phyloP scores from a whole-genome alignment of 108 stramenopile genomes.

The Schizochytrium sp. region DNA sequence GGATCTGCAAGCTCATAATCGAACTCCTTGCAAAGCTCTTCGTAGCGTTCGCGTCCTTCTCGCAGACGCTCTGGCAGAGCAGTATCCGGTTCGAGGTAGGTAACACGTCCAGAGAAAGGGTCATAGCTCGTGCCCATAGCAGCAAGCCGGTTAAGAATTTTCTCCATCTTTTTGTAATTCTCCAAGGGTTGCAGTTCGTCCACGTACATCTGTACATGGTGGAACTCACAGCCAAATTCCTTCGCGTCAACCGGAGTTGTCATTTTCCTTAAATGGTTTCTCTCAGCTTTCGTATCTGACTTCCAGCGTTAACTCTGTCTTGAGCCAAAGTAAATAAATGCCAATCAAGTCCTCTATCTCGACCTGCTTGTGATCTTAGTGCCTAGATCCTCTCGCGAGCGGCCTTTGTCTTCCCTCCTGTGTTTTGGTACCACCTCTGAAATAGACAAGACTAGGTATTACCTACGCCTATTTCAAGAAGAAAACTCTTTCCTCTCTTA shows the following conservation, averaged over 20 bases:
- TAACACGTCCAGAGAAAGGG: slow-evolving; percentile 41
- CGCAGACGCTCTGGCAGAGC: slow-evolving; percentile 13
- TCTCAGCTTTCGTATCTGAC: not conserved
- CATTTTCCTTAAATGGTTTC: not conserved
- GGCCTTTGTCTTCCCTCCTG: too few relatives aligned
- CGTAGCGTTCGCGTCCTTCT: slow-evolving; percentile 13
- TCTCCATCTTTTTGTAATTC: slow-evolving; percentile 34
- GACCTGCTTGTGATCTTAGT: too few relatives aligned
- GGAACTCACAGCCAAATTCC: slow-evolving; percentile 32
- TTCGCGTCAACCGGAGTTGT: not conserved
- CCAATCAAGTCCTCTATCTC: too few relatives aligned
- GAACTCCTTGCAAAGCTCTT: slow-evolving; percentile 7
- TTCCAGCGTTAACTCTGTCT: not conserved
- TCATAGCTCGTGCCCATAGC: not conserved
- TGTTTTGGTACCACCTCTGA: too few relatives aligned
- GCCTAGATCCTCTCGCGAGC: too few relatives aligned
- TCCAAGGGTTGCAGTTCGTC: slow-evolving; percentile 11
- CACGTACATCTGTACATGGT: slow-evolving; percentile 62
- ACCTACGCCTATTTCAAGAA: too few relatives aligned
- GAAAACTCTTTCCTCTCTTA: too few relatives aligned
- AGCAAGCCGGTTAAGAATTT: not conserved
- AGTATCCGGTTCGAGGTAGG: not conserved
- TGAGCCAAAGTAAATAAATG: not conserved
- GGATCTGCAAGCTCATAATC: not conserved
- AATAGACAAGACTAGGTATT: too few relatives aligned